Evolutionary conservation across 2,329 filamentous ascomycete species (phyloP).

Genomic region (Pyricularia pennisetigena): DNA sequence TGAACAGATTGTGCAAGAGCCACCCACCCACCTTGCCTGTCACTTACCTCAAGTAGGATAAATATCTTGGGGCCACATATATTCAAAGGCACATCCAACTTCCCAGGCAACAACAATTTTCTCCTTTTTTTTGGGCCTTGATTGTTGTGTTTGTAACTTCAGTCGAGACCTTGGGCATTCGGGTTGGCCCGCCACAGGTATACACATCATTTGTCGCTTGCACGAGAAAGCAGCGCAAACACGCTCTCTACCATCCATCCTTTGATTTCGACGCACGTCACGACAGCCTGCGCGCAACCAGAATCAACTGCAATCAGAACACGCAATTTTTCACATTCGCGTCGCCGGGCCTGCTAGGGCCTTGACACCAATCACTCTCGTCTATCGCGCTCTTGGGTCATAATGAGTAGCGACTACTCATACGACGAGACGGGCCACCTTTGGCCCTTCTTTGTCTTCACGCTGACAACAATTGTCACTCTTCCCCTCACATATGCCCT

Average conservation of each 20-base stretch:
- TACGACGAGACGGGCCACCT: conserved; percentile 98
- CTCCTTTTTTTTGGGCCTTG: not conserved
- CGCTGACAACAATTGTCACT: conserved; percentile 77
- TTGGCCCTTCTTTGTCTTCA: conserved; percentile 98
- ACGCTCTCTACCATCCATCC: not conserved
- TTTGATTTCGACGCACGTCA: not conserved
- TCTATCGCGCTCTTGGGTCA: conserved; percentile 20
- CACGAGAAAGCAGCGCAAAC: not conserved
- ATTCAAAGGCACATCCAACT: not conserved
- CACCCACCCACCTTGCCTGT: not conserved
- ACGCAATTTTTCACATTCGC: not conserved
- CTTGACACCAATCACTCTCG: not conserved
- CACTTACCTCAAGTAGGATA: not conserved
- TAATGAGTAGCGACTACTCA: conserved; percentile 90
- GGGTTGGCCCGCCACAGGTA: not conserved
- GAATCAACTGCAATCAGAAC: not conserved
- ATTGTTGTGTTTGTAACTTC: not conserved
- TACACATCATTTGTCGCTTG: not conserved
- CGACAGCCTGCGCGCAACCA: not conserved
- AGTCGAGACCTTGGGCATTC: not conserved
- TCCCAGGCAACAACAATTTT: not conserved
- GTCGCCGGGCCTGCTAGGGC: not conserved
- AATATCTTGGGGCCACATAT: not conserved
- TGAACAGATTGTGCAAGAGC: not conserved
- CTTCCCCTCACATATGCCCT: conserved; percentile 84